Percentiles rank a stretch among this genome's conserved stretches.
These are phyloP conservation scores for Phragmites australis DNA, from an alignment of 176 grass and related monocot species.

Conservation along the genomic window DNA sequence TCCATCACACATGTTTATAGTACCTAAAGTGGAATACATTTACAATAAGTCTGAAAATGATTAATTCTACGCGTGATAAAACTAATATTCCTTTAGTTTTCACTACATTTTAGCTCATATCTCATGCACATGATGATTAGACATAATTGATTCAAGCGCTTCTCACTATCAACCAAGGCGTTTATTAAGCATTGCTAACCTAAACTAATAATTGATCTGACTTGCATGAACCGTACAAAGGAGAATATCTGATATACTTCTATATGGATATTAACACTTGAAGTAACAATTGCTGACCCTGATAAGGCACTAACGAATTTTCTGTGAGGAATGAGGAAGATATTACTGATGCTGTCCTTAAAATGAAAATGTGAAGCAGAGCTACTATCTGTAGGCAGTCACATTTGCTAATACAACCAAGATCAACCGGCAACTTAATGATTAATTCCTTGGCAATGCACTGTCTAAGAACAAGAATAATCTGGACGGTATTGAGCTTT, in stretches of 20 bases:
- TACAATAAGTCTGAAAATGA: not conserved
- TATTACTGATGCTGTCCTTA: not conserved
- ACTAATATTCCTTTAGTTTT: not conserved
- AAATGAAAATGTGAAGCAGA: no score
- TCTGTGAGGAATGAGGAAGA: not conserved
- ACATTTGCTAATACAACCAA: not conserved
- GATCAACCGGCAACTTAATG: not conserved
- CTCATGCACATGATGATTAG: not conserved
- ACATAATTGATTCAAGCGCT: not conserved
- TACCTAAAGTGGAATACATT: not conserved
- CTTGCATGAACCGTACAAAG: not conserved
- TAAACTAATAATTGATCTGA: not conserved
- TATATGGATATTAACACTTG: not conserved
- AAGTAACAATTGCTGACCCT: not conserved
- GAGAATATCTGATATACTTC: not conserved
- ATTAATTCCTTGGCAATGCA: not conserved
- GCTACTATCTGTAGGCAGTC: not conserved
- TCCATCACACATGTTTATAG: not conserved
- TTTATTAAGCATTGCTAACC: not conserved
- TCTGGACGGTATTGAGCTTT: not conserved
- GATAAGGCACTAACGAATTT: not conserved
- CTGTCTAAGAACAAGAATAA: not conserved
- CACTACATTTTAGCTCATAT: not conserved
- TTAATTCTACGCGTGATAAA: not conserved
- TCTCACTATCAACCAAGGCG: not conserved